Base-by-base conservation (phyloP, 306 rosid species). In the Erythrophleum fordii region DNA sequence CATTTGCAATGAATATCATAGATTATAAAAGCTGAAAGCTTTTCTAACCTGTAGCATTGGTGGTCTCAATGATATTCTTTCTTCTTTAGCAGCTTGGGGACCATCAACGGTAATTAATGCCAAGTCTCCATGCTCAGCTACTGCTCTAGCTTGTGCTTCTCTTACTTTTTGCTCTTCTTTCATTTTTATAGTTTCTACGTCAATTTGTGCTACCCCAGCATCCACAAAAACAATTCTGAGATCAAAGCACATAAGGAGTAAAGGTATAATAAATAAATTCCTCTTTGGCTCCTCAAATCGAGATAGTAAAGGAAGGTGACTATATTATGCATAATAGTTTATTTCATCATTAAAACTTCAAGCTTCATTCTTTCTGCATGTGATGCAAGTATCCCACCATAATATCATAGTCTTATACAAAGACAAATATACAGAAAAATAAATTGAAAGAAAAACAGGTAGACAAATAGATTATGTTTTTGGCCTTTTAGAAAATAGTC, bases 141-240 rank as follows among this genome's bases (percentile, higher is more conserved):
- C 85, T 66, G 97, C 92, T 80, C 91, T 92, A 69, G 83, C 79
- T 83, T 90, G 94, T 51, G 90, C 97, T 34, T 90, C 94, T 89
- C 85, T 89, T 87, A 82, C 81, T 87, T 86, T 93, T 86, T 90
- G 93, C 90, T 93, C 98, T 73, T 89, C 93, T 86, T 95, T 95
- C 89, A 90, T 88, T 89, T 80, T 95, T 87, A 79, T 95, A 12
- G 94, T 92, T 87, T 93, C 98, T 64, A 93, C 87, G 88, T 95
- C 99, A 22, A 92, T 82, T 29, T 85, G 88, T 6, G 96, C 92
- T 80, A 95, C 91, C 88, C 99, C 99, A 80, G 98, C 93, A 74
- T 95, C 99, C 80, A 90, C 97, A 90, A 93, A 95, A 75, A 95
- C 98, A 80, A 97, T 82, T 89, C 99, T 95, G 88, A 51, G n/a